Percentiles rank a stretch among this genome's conserved stretches.
Conservation (phyloP, 192 early-diverging fungal species). For the Haplosporangium gracile region DNA sequence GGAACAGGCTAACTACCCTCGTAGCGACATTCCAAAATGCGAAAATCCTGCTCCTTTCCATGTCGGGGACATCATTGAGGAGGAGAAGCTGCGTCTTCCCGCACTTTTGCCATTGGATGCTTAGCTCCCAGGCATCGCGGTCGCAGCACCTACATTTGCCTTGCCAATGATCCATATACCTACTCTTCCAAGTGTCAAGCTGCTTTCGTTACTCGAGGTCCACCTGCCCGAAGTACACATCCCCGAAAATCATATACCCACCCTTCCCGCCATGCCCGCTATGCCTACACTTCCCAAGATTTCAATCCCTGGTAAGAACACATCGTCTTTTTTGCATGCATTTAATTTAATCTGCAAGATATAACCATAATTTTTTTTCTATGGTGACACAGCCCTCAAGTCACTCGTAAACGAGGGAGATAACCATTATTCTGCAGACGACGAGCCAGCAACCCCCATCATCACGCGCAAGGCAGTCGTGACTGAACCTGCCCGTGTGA, state of each 20-base stretch:
- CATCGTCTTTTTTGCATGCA: no score
- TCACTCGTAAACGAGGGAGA: neutral
- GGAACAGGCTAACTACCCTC: slow-evolving; percentile 40
- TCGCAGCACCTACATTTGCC: neutral
- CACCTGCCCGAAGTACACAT: no score
- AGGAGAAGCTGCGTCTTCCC: neutral
- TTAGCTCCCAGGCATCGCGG: neutral
- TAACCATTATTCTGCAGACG: slow-evolving; percentile 11
- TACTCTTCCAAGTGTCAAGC: no score
- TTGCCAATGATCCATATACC: no score
- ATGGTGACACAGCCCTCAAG: neutral
- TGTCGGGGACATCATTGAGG: slow-evolving; percentile 10
- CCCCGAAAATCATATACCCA: no score
- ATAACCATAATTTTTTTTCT: no score
- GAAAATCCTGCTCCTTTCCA: slow-evolving; percentile 4
- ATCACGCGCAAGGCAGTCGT: neutral
- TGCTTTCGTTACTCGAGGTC: no score
- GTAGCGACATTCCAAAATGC: neutral
- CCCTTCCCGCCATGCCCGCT: no score
- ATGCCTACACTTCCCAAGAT: no score
- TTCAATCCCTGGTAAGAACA: no score
- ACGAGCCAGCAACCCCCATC: neutral
- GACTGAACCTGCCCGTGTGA: neutral
- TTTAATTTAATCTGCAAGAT: no score
- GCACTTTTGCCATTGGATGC: neutral